Evolutionary conservation across 768 basidiomycete species (phyloP), one percentile per base, ranked within the genome.

Genomic region (Terana coerulea): DNA sequence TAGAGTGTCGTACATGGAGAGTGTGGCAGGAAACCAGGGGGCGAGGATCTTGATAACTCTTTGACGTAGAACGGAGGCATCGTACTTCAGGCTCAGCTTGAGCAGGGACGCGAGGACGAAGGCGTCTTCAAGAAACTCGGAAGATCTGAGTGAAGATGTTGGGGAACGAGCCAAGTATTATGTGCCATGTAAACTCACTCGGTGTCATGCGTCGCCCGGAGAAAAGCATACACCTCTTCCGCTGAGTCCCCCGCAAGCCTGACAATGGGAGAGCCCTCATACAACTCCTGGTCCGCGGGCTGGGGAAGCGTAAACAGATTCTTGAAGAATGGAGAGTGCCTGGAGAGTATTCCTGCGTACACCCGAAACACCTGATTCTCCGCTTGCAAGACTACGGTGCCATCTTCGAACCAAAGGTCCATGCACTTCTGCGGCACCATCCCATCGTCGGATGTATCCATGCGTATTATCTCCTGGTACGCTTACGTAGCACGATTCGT

Each of bases 401-500:
- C 61, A 41, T 69, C 67, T 3, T 57, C 51, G 31, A 61, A 64
- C 64, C 64, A 69, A 26, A 66, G 45, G 14, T 66, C 57, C 4
- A 12, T 14, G 21, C 22, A 44, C 11, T n/a, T n/a, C n/a, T n/a
- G n/a, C n/a, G n/a, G n/a, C n/a, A n/a, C n/a, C n/a, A n/a, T n/a
- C n/a, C n/a, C n/a, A n/a, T n/a, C n/a, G n/a, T n/a, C n/a, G n/a
- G n/a, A n/a, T n/a, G n/a, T n/a, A n/a, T n/a, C n/a, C n/a, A n/a
- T n/a, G n/a, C n/a, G n/a, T n/a, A n/a, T n/a, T n/a, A n/a, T n/a
- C n/a, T n/a, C n/a, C n/a, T n/a, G n/a, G n/a, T n/a, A n/a, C n/a
- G n/a, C n/a, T n/a, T n/a, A n/a, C n/a, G n/a, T n/a, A n/a, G n/a
- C n/a, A n/a, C n/a, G n/a, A n/a, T n/a, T n/a, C n/a, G n/a, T n/a